Conservation (phyloP, 768 basidiomycete species). For the Collybia mongolica region DNA sequence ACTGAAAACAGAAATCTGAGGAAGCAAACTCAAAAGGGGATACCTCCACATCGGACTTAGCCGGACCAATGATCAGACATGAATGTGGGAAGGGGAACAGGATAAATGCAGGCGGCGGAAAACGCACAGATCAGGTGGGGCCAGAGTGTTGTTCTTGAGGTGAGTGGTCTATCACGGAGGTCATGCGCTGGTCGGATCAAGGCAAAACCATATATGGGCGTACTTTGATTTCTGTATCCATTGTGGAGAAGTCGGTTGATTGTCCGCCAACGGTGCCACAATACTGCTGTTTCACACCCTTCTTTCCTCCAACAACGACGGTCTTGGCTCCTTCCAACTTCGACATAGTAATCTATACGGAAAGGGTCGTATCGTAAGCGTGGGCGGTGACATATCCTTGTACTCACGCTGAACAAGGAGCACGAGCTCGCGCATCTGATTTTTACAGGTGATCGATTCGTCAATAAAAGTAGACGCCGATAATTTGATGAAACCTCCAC, state of each 20-base stretch:
- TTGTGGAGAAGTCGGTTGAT: constrained; percentile 54
- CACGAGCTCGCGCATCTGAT: constrained; percentile 48
- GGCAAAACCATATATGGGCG: constrained; percentile 1
- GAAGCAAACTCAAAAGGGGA: constrained; percentile 10
- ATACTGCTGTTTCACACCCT: constrained; percentile 48
- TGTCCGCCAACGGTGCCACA: constrained; percentile 66
- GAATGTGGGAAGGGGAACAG: constrained; percentile 14
- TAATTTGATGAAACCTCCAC: not conserved
- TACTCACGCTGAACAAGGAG: constrained; percentile 42
- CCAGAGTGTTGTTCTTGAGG: constrained; percentile 52
- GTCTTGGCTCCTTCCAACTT: constrained; percentile 57
- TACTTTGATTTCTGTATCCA: constrained; percentile 60
- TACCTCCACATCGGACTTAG: constrained; percentile 10
- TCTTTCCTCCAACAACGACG: constrained; percentile 56
- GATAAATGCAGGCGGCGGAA: not conserved
- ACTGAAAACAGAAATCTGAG: constrained; percentile 1
- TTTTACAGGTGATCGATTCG: not conserved
- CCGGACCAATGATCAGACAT: constrained; percentile 6
- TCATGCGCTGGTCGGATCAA: constrained; percentile 3
- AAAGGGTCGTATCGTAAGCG: not conserved
- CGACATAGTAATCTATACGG: constrained; percentile 51
- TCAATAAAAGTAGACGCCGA: constrained; percentile 1
- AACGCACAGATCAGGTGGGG: constrained; percentile 61
- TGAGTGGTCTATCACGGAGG: constrained; percentile 36
- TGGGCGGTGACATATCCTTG: not conserved